Evolutionary conservation across 116 monocot species (phyloP).

Genomic region (Papilionanthe hybrid): DNA sequence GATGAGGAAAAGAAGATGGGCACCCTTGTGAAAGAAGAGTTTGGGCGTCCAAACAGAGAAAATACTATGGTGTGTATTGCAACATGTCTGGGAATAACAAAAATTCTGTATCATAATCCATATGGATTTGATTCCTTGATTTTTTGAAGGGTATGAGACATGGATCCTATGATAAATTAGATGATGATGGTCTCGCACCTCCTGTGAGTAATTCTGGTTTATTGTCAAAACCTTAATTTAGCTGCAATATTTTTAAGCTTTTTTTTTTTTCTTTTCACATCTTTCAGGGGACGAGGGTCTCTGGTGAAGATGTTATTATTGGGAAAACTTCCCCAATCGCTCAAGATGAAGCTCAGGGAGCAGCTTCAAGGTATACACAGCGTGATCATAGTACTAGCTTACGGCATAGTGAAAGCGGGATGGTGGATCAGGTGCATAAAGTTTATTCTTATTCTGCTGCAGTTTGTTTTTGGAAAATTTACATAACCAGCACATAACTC

Average conservation of each 20-base stretch:
- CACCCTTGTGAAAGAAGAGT: conserved; percentile 96
- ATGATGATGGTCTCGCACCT: conserved; percentile 99
- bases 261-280: conserved; percentile 5
- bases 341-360: conserved; percentile 94
- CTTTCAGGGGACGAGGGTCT: conserved; percentile 85
- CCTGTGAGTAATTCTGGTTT: conserved; percentile 57
- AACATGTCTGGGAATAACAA: neutral
- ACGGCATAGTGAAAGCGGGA: conserved; percentile 98
- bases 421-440: conserved; percentile 89
- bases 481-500: too few species aligned
- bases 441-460: neutral
- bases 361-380: conserved; percentile 73
- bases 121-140: conserved; percentile 12
- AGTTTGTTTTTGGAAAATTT: neutral
- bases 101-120: neutral
- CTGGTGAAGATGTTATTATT: conserved; percentile 98
- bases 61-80: conserved; percentile 79
- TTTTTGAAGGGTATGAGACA: conserved; percentile 87
- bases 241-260: neutral
- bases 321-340: conserved; percentile 95
- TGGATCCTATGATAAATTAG: conserved; percentile 98
- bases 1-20: conserved; percentile 99
- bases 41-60: conserved; percentile 94
- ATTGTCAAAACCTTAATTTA: neutral
- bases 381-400: conserved; percentile 95